These are phyloP conservation scores for Curvularia spicifera DNA, from an alignment of 2,329 filamentous ascomycete species.

Conservation along the genomic window DNA sequence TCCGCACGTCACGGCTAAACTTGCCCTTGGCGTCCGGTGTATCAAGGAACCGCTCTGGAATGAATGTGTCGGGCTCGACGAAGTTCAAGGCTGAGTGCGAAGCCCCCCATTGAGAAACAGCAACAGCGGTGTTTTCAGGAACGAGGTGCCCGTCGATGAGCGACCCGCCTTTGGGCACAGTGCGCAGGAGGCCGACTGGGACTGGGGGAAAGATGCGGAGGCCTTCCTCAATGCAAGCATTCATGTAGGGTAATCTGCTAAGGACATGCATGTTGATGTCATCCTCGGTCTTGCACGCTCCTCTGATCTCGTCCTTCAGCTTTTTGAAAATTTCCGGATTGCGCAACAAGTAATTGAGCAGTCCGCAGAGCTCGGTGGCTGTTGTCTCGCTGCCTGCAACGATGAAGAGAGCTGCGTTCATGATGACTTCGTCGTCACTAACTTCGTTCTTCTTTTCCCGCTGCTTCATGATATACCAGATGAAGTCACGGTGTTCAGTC, in stretches of 20 bases:
- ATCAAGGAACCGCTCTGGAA: slow-evolving; percentile 47
- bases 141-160: slow-evolving; percentile 49
- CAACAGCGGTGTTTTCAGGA: slow-evolving; percentile 42
- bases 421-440: slow-evolving; percentile 41
- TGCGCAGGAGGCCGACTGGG: slow-evolving; percentile 50
- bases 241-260: slow-evolving; percentile 48
- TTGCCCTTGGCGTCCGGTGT: slow-evolving; percentile 21
- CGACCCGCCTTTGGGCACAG: slow-evolving; percentile 46
- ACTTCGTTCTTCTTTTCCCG: slow-evolving; percentile 45
- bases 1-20: slow-evolving; percentile 35
- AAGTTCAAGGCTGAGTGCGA: slow-evolving; percentile 44
- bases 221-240: slow-evolving; percentile 56
- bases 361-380: slow-evolving; percentile 42
- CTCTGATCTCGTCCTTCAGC: slow-evolving; percentile 37
- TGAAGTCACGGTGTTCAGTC: slow-evolving; percentile 45
- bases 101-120: slow-evolving; percentile 37
- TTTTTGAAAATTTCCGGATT: slow-evolving; percentile 33
- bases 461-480: slow-evolving; percentile 45
- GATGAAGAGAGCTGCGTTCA: slow-evolving; percentile 43
- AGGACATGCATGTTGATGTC: slow-evolving; percentile 46
- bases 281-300: slow-evolving; percentile 33
- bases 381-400: slow-evolving; percentile 47
- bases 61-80: slow-evolving; percentile 39
- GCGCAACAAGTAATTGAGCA: slow-evolving; percentile 40
- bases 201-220: slow-evolving; percentile 57